These are phyloP conservation scores for Fusarium armeniacum DNA, from an alignment of 2,329 filamentous ascomycete genomes.

Conservation along the genomic window DNA sequence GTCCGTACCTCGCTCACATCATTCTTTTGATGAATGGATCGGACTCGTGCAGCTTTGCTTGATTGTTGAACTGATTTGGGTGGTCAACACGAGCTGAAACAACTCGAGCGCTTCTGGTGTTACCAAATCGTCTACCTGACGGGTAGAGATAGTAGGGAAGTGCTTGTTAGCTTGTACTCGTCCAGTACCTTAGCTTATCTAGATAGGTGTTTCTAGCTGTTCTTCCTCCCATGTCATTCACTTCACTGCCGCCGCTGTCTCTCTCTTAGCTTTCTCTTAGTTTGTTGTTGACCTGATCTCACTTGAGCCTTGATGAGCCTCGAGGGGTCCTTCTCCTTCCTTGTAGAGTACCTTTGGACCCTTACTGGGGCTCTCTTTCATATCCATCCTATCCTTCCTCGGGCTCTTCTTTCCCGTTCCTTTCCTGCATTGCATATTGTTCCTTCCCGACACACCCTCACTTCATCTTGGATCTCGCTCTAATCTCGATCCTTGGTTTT, in stretches of 20 bases:
- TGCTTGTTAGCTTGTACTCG: slow-evolving; percentile 2
- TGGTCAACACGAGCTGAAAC: slow-evolving; percentile 36
- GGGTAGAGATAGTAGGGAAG: not conserved
- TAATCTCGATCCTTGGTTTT: slow-evolving; percentile 44
- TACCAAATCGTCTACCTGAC: slow-evolving; percentile 19
- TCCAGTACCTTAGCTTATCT: slow-evolving; percentile 13
- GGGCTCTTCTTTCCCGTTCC: slow-evolving; percentile 11
- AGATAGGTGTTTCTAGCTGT: slow-evolving; percentile 3
- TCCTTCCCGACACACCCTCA: slow-evolving; percentile 43
- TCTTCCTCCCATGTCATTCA: slow-evolving; percentile 27
- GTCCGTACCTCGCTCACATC: slow-evolving; percentile 25
- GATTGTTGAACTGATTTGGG: slow-evolving; percentile 5
- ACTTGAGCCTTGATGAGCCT: slow-evolving; percentile 1
- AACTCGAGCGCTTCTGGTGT: slow-evolving; percentile 37
- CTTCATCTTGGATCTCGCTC: slow-evolving; percentile 43
- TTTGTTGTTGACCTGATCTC: slow-evolving; percentile 17
- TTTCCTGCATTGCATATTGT: slow-evolving; percentile 14
- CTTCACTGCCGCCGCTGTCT: slow-evolving; percentile 47
- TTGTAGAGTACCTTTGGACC: slow-evolving; percentile 10
- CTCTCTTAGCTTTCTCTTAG: slow-evolving; percentile 38
- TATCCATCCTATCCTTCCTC: slow-evolving; percentile 21
- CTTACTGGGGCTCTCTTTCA: slow-evolving; percentile 12
- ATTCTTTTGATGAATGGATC: slow-evolving; percentile 7
- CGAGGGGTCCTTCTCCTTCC: slow-evolving; percentile 1
- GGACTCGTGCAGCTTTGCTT: slow-evolving; percentile 6